Evolutionary conservation across 331 rosid species (phyloP), one percentile per base, ranked within the genome.

Genomic region (Quercus lobata): DNA sequence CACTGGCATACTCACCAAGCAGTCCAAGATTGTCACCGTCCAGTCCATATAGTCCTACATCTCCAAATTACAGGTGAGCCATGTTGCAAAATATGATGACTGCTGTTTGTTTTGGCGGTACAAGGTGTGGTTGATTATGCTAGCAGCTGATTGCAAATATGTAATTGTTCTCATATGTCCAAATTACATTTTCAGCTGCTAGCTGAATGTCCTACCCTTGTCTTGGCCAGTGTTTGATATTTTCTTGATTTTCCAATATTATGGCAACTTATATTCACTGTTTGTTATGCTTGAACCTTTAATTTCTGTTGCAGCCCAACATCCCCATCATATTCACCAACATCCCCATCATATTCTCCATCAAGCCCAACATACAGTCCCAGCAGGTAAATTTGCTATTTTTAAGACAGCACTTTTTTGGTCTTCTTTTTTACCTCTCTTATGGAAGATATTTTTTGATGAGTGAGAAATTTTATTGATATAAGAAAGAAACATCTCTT

Each of bases 301-400:
- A 3, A 63, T 74, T 4, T 75, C 37, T 76, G 80, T 75, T 85
- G 83, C 91, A 96, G 99, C 83, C 99, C 98, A 18, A 96, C 99
- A 1, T 96, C 98, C 18, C 99, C 99, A 15, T 90, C 99, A 37
- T 96, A 96, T 87, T 96, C 99, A 21, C 99, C 99, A 32, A 93
- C 99, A 30, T 96, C 99, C 78, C 98, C 98, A 34, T 89, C 98
- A 0, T 96, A 93, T 82, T 93, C 99, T 78, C 99, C 98, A 53
- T 90, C 99, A 8, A 96, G 99, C 88, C 99, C 99, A 58, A 90
- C 99, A 1, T 93, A 91, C 81, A 95, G 96, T 85, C 98, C 99
- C 29, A 91, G 96, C 92, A 95, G 99, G 99, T 93, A 87, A 79
- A 87, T 77, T 57, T 70, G 25, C 70, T 35, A 35, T 19, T 10